Conservation (phyloP, 306 rosid genomes). For the Dalbergia cochinchinensis region DNA sequence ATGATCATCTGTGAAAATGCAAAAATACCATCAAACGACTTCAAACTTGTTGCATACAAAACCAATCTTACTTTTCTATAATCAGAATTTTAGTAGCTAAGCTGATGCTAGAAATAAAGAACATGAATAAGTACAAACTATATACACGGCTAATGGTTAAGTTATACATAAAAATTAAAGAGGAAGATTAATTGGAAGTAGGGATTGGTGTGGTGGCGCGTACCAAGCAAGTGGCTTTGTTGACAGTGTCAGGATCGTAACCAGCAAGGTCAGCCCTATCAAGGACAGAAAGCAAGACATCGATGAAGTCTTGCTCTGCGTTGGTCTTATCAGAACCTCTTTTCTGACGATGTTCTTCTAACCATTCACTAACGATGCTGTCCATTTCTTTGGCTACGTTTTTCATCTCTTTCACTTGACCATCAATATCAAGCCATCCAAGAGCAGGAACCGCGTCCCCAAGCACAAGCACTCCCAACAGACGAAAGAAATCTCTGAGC, state of each 20-base stretch:
- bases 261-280: slow-evolving; percentile 29
- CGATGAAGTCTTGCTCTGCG: slow-evolving; percentile 56
- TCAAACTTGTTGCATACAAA: background rate
- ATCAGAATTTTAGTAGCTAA: background rate
- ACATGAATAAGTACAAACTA: no score
- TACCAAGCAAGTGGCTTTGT: slow-evolving; percentile 67
- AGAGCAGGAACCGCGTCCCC: slow-evolving; percentile 57
- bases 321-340: background rate
- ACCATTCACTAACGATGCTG: slow-evolving; percentile 33
- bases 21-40: background rate
- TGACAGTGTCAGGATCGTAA: slow-evolving; percentile 49
- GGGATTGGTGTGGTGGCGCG: background rate
- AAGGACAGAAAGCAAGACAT: slow-evolving; percentile 40
- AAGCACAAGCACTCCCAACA: slow-evolving; percentile 32
- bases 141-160: no score
- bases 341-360: slow-evolving; percentile 54
- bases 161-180: no score
- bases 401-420: slow-evolving; percentile 52
- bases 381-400: slow-evolving; percentile 46
- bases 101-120: background rate
- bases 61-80: background rate
- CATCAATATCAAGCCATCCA: slow-evolving; percentile 59
- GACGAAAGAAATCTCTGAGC: slow-evolving; percentile 34
- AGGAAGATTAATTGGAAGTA: no score
- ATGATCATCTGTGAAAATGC: slow-evolving; percentile 44